Conservation (phyloP, 2,329 filamentous ascomycete genomes). For the Arthrobotrys iridis region DNA sequence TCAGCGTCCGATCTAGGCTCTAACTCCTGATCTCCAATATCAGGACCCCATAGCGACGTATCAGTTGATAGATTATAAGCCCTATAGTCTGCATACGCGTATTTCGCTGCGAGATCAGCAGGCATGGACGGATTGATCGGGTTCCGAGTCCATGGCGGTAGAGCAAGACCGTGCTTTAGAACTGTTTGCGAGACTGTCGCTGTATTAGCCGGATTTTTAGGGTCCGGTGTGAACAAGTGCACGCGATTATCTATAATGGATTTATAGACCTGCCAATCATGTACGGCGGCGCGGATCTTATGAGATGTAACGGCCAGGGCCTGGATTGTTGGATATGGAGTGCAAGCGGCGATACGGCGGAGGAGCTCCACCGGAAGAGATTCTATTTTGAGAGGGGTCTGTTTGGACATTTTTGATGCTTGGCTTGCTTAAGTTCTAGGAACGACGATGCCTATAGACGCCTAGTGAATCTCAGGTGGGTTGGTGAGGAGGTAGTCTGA, state of each 20-base stretch:
- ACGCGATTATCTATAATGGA: slow-evolving; percentile 20
- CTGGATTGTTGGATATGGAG: slow-evolving; percentile 28
- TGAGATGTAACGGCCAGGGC: slow-evolving; percentile 28
- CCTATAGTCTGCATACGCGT: slow-evolving; percentile 34
- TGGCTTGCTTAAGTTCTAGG: no score
- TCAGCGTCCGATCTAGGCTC: not conserved
- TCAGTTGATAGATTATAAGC: not conserved
- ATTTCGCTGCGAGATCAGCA: not conserved
- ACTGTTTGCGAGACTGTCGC: not conserved
- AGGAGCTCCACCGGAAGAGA: slow-evolving; percentile 37
- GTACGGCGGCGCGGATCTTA: slow-evolving; percentile 27
- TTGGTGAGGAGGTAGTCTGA: no score
- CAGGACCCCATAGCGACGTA: not conserved
- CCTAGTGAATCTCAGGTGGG: no score
- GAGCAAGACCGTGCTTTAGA: not conserved
- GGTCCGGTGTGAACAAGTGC: not conserved
- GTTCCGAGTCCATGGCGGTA: slow-evolving; percentile 10
- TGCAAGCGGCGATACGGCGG: slow-evolving; percentile 30
- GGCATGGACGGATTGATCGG: not conserved
- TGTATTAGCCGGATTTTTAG: not conserved
- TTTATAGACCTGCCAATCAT: slow-evolving; percentile 46
- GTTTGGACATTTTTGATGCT: not conserved
- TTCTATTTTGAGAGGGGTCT: slow-evolving; percentile 16
- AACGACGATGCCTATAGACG: no score
- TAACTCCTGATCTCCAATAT: not conserved